Percentiles rank a stretch among this genome's conserved stretches.
phyloP scores from a whole-genome alignment of 768 basidiomycete genomes.

The Termitomyces sp. region DNA sequence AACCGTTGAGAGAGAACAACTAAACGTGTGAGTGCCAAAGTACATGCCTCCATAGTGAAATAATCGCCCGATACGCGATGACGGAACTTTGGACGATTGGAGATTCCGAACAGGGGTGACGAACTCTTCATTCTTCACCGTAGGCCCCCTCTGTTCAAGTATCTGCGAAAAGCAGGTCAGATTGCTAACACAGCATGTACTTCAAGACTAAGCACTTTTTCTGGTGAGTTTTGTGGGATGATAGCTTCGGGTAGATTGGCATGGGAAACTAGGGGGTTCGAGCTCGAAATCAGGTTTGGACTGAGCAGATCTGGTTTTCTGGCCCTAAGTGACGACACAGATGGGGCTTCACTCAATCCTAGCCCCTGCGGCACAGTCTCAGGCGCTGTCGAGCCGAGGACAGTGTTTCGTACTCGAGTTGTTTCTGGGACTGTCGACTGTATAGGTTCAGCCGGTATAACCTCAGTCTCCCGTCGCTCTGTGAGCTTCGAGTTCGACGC shows the following conservation, averaged over 20 bases:
- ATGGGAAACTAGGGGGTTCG: too few relatives aligned
- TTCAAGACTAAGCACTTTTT: neutral
- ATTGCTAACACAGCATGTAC: neutral
- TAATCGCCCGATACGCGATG: slow-evolving; percentile 80
- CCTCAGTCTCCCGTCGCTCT: neutral
- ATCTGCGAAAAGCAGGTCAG: neutral
- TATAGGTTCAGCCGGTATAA: neutral
- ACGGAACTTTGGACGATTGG: slow-evolving; percentile 85
- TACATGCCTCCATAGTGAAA: slow-evolving; percentile 88
- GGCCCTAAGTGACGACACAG: too few relatives aligned
- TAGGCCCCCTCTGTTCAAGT: neutral
- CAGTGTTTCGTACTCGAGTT: neutral
- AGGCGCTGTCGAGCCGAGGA: neutral
- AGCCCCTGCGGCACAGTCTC: neutral
- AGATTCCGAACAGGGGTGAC: slow-evolving; percentile 36
- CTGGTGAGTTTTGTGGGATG: neutral
- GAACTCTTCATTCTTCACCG: neutral
- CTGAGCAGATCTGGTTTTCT: neutral
- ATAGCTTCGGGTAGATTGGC: neutral
- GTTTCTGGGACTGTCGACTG: neutral
- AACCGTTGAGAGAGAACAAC: neutral
- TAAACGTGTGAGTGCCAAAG: neutral
- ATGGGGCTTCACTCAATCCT: neutral
- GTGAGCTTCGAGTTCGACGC: neutral
- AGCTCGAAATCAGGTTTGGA: too few relatives aligned